A percentile compares a stretch with the other conserved stretches of the same genome.
phyloP scores from a whole-genome alignment of 129 eudicot genomes.

The Chrysanthemum lavandulifolium region DNA sequence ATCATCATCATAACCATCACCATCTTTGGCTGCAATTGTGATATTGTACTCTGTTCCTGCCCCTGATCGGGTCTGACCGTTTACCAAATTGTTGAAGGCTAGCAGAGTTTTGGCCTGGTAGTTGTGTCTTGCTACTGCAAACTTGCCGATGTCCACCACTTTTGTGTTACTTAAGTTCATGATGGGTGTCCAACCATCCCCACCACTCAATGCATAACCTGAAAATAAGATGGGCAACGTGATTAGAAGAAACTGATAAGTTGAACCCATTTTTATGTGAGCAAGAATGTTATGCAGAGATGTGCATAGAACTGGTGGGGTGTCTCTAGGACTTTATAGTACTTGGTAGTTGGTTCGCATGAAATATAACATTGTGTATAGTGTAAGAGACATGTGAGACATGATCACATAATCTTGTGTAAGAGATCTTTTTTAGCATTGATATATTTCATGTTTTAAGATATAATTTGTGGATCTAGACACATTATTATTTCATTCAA shows the following conservation, averaged over 20 bases:
- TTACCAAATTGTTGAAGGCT: slow-evolving; percentile 6
- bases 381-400: not conserved
- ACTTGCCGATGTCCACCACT: slow-evolving; percentile 16
- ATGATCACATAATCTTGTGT: too few species aligned
- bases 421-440: too few species aligned
- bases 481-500: too few species aligned
- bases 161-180: slow-evolving; percentile 10
- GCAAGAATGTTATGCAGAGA: not conserved
- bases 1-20: not conserved
- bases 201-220: not conserved
- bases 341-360: slow-evolving; percentile 1
- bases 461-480: too few species aligned
- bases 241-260: not conserved
- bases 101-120: slow-evolving; percentile 5
- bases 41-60: slow-evolving; percentile 11
- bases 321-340: not conserved
- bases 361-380: not conserved
- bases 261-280: not conserved
- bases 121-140: slow-evolving; percentile 23
- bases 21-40: slow-evolving; percentile 14
- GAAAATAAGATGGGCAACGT: not conserved
- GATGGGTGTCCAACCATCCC: slow-evolving; percentile 21
- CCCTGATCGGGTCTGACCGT: slow-evolving; percentile 4
- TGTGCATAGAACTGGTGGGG: not conserved
- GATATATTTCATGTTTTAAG: too few species aligned